A percentile compares a stretch with the other conserved stretches of the same genome.
These are phyloP conservation scores for Penicillium sp. DNA, from an alignment of 2,329 filamentous ascomycete species.

Conservation along the genomic window DNA sequence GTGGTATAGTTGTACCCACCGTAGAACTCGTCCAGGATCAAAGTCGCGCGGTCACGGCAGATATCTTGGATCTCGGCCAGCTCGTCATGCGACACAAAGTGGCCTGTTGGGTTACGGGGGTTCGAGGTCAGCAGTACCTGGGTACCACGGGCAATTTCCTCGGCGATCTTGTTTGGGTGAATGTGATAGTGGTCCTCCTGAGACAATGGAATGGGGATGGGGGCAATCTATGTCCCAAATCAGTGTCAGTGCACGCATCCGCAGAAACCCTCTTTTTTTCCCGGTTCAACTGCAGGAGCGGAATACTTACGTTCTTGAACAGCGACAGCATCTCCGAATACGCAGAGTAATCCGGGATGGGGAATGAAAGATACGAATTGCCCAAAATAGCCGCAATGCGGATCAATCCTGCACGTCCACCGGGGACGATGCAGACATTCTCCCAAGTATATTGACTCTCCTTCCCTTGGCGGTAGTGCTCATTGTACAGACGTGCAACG, in stretches of 20 bases:
- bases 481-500: slow-evolving; percentile 90
- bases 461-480: slow-evolving; percentile 85
- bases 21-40: slow-evolving; percentile 98
- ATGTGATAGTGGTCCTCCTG: slow-evolving; percentile 91
- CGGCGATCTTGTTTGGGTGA: slow-evolving; percentile 87
- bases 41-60: slow-evolving; percentile 83
- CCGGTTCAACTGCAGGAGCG: neutral
- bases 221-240: slow-evolving; percentile 65
- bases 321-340: slow-evolving; percentile 97
- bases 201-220: slow-evolving; percentile 81
- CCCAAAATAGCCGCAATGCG: slow-evolving; percentile 92
- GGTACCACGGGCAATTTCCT: slow-evolving; percentile 84
- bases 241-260: neutral
- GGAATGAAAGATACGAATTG: slow-evolving; percentile 90
- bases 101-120: slow-evolving; percentile 90
- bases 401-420: slow-evolving; percentile 88
- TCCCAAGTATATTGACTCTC: slow-evolving; percentile 92
- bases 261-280: too few species aligned
- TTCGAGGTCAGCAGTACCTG: slow-evolving; percentile 93
- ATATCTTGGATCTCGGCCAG: slow-evolving; percentile 90
- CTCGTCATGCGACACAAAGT: slow-evolving; percentile 82
- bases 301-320: slow-evolving; percentile 71
- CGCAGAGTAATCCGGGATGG: slow-evolving; percentile 92
- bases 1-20: slow-evolving; percentile 94
- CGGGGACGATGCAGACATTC: slow-evolving; percentile 95